phyloP scores from a whole-genome alignment of 805 yeast species.

The Ogataea paraovalis region DNA sequence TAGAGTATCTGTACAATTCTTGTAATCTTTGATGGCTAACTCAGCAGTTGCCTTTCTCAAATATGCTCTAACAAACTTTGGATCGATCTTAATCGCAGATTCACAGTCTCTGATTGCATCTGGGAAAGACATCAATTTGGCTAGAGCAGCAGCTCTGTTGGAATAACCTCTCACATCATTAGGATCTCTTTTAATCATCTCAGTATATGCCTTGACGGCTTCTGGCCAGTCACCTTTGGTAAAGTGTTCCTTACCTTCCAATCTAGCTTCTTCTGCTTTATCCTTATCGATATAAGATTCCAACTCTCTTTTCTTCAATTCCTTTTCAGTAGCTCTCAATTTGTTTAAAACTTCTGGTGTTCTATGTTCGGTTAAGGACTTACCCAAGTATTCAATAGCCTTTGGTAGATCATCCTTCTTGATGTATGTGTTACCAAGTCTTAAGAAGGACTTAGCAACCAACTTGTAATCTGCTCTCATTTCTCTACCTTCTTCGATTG shows the following conservation, averaged over 20 bases:
- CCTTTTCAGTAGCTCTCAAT: conserved; percentile 83
- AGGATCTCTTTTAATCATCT: conserved; percentile 97
- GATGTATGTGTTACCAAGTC: conserved; percentile 79
- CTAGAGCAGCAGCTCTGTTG: conserved; percentile 95
- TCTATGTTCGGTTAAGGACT: conserved; percentile 94
- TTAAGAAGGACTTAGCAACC: conserved; percentile 88
- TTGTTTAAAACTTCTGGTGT: conserved; percentile 89
- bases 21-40: conserved; percentile 83
- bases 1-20: conserved; percentile 77
- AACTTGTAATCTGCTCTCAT: conserved; percentile 86
- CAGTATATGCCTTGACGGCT: conserved; percentile 91
- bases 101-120: conserved; percentile 94
- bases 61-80: conserved; percentile 87
- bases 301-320: conserved; percentile 72
- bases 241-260: conserved; percentile 86
- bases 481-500: conserved; percentile 88
- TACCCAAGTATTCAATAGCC: conserved; percentile 79
- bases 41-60: conserved; percentile 95
- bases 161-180: conserved; percentile 95
- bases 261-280: conserved; percentile 92
- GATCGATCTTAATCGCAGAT: conserved; percentile 82
- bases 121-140: conserved; percentile 94
- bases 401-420: conserved; percentile 68
- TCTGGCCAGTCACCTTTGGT: conserved; percentile 93
- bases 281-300: conserved; percentile 81